Conservation (phyloP, 148 eudicot genomes). For the Simmondsia chinensis region DNA sequence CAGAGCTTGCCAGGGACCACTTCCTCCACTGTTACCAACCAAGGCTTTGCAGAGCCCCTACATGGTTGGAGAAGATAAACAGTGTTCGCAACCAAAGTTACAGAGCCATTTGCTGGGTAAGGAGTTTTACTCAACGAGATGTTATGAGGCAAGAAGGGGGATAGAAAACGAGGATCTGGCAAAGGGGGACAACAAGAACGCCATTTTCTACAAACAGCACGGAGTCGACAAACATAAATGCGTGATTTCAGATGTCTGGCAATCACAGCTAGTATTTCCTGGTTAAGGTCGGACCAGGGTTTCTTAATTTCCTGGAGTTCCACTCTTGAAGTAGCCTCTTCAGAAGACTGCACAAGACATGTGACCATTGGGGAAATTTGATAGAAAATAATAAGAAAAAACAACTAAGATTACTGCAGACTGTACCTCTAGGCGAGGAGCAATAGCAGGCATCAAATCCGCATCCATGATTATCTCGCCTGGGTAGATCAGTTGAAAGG, state of each 20-base stretch:
- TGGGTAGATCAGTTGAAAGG: too few species aligned
- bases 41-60: not conserved
- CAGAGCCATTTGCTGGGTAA: not conserved
- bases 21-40: slow-evolving; percentile 4
- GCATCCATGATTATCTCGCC: too few species aligned
- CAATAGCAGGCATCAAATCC: too few species aligned
- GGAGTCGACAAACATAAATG: not conserved
- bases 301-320: too few species aligned
- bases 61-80: slow-evolving; percentile 2
- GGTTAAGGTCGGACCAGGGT: slow-evolving; percentile 3
- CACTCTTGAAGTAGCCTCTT: too few species aligned
- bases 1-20: not conserved
- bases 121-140: not conserved
- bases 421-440: too few species aligned
- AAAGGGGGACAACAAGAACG: not conserved
- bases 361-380: too few species aligned
- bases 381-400: too few species aligned
- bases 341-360: too few species aligned
- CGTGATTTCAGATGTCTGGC: not conserved
- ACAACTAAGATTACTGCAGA: too few species aligned
- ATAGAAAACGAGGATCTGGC: not conserved
- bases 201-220: slow-evolving; percentile 3
- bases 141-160: not conserved
- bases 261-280: not conserved
- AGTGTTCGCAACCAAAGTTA: not conserved